Base-by-base conservation (phyloP, 768 basidiomycete genomes). In the Trametes punicea region DNA sequence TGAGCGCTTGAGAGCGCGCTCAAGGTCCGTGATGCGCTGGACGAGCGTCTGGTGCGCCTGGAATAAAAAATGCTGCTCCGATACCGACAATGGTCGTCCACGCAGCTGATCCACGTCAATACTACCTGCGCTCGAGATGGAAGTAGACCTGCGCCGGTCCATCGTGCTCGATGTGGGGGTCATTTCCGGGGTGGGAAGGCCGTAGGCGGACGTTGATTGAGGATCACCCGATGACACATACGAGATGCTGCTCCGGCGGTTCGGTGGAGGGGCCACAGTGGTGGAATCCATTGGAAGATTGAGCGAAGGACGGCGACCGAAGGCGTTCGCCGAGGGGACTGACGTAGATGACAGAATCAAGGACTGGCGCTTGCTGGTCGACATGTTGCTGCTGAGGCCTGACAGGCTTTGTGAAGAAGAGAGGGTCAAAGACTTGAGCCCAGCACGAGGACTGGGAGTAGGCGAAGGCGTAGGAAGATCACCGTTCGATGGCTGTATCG, bases 51-150 rank as follows among this genome's bases (percentile, higher is more conserved):
- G 83, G 75, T 93, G 90, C 56, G 87, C 88, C 67, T 88, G 88
- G 73, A 85, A 83, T 70, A 90, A 79, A 83, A 92, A 93, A 77
- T 90, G 83, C 64, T 90, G 88, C 70, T 92, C 89, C 68, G 82
- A 83, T 55, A 75, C 74, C 61, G 86, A 85, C 60, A 90, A 81
- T 51, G 86, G 62, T 20, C 65, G 63, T n/a, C 64, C 57, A 13
- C 56, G 56, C 16, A 56, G 51, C 13, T 61, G 55, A 29, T 50
- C 45, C 34, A 55, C 38, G 38, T 54, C 57, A 16, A 53, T 36
- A 45, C 53, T 59, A 7, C 54, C 38, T 18, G 48, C 51, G 33
- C 56, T 57, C 10, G 62, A 55, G 6, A 45, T 59, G 2, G 65
- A 66, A 11, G 62, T 46, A 2, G 52, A 53, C 6, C 62, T 45